Conservation (phyloP, 768 basidiomycete genomes). For the Boletus huronensis region DNA sequence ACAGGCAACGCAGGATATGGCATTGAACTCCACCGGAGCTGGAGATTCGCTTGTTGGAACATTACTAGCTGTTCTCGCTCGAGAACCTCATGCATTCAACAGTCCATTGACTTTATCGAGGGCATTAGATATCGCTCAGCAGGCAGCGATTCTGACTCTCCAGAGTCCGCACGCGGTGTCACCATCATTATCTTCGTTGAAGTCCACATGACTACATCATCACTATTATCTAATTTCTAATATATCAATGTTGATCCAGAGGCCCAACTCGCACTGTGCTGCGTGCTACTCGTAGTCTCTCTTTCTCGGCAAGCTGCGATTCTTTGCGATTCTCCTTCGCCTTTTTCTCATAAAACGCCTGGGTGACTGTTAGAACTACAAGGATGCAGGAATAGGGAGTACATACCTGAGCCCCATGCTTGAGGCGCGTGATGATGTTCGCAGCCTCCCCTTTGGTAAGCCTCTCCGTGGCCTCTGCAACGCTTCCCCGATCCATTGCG, state of each 20-base stretch:
- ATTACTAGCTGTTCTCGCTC: constrained; percentile 62
- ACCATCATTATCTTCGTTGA: constrained; percentile 46
- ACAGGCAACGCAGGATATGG: constrained; percentile 32
- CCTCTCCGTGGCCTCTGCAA: constrained; percentile 30
- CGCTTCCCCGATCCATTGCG: constrained; percentile 16
- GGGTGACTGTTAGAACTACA: neutral
- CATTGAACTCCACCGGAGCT: constrained; percentile 83
- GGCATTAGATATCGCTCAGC: constrained; percentile 56
- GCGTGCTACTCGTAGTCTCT: constrained; percentile 47
- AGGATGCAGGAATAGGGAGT: neutral
- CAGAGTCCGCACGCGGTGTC: constrained; percentile 61
- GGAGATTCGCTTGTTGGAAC: constrained; percentile 90
- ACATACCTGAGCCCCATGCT: constrained; percentile 69
- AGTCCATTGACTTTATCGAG: constrained; percentile 41
- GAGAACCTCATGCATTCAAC: constrained; percentile 43
- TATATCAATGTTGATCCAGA: constrained; percentile 23
- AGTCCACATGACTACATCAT: neutral
- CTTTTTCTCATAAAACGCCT: constrained; percentile 60
- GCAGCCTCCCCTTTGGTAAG: constrained; percentile 80
- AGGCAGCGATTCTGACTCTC: constrained; percentile 59
- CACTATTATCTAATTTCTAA: neutral
- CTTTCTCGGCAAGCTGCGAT: constrained; percentile 40
- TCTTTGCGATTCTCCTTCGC: constrained; percentile 39
- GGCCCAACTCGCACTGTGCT: constrained; percentile 64
- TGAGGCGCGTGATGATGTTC: constrained; percentile 71